Percentiles rank a stretch among this genome's conserved stretches.
phyloP scores from a whole-genome alignment of 2,329 filamentous ascomycete genomes.

The Aspergillus pseudonomiae region DNA sequence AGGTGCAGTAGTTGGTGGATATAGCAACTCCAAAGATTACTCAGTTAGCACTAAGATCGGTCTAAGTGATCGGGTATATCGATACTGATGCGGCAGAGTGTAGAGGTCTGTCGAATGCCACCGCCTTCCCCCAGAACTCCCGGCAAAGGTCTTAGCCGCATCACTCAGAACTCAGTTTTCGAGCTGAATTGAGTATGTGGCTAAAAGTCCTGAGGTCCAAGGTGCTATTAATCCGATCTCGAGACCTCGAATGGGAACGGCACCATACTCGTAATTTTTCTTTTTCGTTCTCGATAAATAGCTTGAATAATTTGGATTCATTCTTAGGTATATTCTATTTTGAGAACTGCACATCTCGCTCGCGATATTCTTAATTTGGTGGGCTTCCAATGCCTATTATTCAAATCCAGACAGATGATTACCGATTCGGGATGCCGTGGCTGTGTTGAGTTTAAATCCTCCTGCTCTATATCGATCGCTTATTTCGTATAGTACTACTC shows the following conservation, averaged over 20 bases:
- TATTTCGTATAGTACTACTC: background rate
- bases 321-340: too few species aligned
- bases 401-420: conserved; percentile 4
- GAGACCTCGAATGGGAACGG: too few species aligned
- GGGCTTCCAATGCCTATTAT: too few species aligned
- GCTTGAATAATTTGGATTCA: too few species aligned
- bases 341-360: too few species aligned
- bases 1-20: background rate
- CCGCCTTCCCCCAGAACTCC: background rate
- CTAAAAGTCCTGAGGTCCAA: too few species aligned
- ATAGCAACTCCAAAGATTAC: background rate
- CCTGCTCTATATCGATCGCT: background rate
- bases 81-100: background rate
- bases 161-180: background rate
- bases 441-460: background rate
- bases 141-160: conserved; percentile 6
- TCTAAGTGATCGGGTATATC: background rate
- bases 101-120: background rate
- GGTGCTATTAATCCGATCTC: too few species aligned
- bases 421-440: conserved; percentile 10
- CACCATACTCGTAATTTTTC: too few species aligned
- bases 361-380: too few species aligned
- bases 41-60: background rate
- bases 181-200: too few species aligned
- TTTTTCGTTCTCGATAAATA: too few species aligned